Conservation (phyloP, 2,329 filamentous ascomycete genomes). For the Dothidotthia symphoricarpi region DNA sequence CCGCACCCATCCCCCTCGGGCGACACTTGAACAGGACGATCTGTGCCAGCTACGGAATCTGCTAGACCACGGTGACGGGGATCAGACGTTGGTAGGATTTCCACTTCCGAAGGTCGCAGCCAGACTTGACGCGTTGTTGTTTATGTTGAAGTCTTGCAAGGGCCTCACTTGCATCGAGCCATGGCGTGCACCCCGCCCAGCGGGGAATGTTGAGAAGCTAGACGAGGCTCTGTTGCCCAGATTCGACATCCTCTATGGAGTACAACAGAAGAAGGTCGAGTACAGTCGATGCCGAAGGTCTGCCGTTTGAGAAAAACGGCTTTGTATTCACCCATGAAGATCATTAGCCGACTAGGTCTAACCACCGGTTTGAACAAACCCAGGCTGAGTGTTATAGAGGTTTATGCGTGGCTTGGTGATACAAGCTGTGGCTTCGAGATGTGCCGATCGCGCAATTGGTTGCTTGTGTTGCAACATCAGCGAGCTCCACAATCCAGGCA, state of each 20-base stretch:
- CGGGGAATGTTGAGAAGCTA: conserved; percentile 52
- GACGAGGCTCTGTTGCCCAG: conserved; percentile 49
- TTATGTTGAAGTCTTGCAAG: conserved; percentile 62
- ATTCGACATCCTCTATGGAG: conserved; percentile 56
- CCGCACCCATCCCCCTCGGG: too few species aligned
- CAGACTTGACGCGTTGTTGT: conserved; percentile 55
- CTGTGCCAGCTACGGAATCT: conserved; percentile 25
- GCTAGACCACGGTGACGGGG: conserved; percentile 30
- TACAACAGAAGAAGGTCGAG: conserved; percentile 50
- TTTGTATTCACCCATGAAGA: background rate
- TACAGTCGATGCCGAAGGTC: conserved; percentile 57
- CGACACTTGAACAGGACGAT: conserved; percentile 23
- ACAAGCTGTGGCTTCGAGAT: conserved; percentile 3
- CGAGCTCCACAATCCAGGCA: conserved; percentile 2
- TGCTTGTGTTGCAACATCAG: conserved; percentile 14
- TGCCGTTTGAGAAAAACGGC: conserved; percentile 21
- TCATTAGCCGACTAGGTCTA: background rate
- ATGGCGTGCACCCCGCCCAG: conserved; percentile 58
- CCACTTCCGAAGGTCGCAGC: conserved; percentile 14
- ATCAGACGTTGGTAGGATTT: conserved; percentile 7
- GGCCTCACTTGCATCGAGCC: conserved; percentile 54
- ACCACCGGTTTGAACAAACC: background rate
- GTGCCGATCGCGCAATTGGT: conserved; percentile 10
- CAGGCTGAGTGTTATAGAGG: background rate
- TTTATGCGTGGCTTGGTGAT: background rate